Conservation (phyloP, 805 yeast species). For the Yarrowia sp. region DNA sequence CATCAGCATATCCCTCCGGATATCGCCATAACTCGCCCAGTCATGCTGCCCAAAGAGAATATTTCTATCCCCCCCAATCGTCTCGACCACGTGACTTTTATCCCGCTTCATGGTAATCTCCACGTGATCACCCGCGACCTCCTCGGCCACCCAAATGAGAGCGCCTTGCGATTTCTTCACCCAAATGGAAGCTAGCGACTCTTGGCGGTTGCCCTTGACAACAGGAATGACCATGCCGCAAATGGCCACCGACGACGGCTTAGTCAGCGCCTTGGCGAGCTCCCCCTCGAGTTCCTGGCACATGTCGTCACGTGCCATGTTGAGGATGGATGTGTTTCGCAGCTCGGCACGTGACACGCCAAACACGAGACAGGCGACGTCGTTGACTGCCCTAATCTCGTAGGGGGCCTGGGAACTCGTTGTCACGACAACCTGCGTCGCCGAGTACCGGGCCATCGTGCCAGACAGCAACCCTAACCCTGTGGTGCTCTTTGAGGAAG, state of each 20-base stretch:
- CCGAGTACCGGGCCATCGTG: constrained; percentile 50
- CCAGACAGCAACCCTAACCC: constrained; percentile 13
- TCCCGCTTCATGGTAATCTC: constrained; percentile 45
- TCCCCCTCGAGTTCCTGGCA: neutral
- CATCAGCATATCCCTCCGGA: neutral
- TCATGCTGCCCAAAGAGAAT: constrained; percentile 68
- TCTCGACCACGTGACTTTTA: constrained; percentile 11
- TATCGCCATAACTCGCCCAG: constrained; percentile 44
- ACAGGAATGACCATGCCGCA: constrained; percentile 85
- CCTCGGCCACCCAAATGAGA: constrained; percentile 85
- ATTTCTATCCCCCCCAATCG: constrained; percentile 44
- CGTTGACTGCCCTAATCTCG: constrained; percentile 84
- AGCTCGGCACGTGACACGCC: constrained; percentile 76
- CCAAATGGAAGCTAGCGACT: constrained; percentile 91
- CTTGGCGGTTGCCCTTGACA: constrained; percentile 65
- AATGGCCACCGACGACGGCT: constrained; percentile 47
- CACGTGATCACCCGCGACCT: constrained; percentile 59
- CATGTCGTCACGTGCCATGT: constrained; percentile 54
- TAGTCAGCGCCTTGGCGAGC: neutral
- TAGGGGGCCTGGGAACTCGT: constrained; percentile 78
- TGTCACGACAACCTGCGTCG: constrained; percentile 82
- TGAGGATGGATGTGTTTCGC: constrained; percentile 69
- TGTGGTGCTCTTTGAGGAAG: constrained; percentile 59
- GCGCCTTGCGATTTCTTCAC: constrained; percentile 73
- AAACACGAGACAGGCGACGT: constrained; percentile 84